A percentile compares a stretch with the other conserved stretches of the same genome.
Evolutionary conservation across 768 basidiomycete species (phyloP).

Genomic region (Grammothele lineata): DNA sequence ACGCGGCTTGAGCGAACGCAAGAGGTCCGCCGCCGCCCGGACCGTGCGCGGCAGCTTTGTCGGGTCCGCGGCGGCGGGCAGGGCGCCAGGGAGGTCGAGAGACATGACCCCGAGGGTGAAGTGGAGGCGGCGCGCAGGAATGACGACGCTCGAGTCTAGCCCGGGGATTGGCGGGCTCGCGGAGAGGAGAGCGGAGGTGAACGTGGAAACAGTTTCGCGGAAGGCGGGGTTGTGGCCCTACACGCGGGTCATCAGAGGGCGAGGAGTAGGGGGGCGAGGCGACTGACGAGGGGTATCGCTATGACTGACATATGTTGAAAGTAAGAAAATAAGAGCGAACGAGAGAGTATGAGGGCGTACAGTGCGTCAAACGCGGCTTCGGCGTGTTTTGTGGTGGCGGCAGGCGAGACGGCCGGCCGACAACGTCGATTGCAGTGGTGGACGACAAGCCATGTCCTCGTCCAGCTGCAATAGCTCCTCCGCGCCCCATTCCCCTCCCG

Average conservation of each 20-base stretch:
- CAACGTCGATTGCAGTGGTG: too few relatives aligned
- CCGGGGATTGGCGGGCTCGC: conserved; percentile 38
- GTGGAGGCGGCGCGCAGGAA: conserved; percentile 57
- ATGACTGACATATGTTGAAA: too few relatives aligned
- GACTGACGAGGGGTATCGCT: conserved; percentile 18
- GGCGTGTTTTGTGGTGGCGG: too few relatives aligned
- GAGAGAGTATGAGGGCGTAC: too few relatives aligned
- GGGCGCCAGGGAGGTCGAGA: conserved; percentile 26
- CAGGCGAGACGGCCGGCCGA: too few relatives aligned
- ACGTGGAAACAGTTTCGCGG: conserved; percentile 20
- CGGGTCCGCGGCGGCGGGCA: neutral
- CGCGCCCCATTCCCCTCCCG: too few relatives aligned
- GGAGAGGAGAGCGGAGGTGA: conserved; percentile 28
- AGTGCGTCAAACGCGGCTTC: too few relatives aligned
- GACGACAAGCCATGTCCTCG: too few relatives aligned
- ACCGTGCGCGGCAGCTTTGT: conserved; percentile 13
- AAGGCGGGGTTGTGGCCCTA: conserved; percentile 31
- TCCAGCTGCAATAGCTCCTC: too few relatives aligned
- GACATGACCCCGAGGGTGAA: conserved; percentile 74
- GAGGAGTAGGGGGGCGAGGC: neutral
- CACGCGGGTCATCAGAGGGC: neutral
- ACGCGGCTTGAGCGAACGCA: conserved; percentile 25
- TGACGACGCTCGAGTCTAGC: conserved; percentile 55
- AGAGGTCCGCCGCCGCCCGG: conserved; percentile 20
- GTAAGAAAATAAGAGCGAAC: too few relatives aligned